Conservation (phyloP, 768 basidiomycete species). For the Leucosporidium yakuticum region DNA sequence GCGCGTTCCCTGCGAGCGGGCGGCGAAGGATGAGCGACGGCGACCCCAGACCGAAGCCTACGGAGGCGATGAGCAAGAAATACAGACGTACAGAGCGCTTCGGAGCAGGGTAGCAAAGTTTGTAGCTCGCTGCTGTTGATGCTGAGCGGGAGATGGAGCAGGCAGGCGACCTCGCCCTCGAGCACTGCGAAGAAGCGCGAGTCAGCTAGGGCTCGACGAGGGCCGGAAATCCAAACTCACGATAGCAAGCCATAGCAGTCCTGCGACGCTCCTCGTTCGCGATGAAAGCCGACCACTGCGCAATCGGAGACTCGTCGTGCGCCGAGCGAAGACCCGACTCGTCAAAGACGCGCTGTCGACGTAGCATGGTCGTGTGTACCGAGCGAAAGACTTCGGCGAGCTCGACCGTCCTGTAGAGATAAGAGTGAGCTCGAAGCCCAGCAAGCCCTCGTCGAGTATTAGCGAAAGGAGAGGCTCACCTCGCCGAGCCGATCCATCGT, state of each 20-base stretch:
- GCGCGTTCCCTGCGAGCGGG: no score
- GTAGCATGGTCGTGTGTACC: background rate
- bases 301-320: background rate
- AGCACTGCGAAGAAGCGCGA: background rate
- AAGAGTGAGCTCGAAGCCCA: no score
- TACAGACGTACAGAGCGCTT: background rate
- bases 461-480: no score
- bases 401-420: background rate
- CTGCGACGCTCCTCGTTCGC: slow-evolving; percentile 5
- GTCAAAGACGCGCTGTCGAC: background rate
- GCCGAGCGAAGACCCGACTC: no score
- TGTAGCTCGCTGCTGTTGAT: background rate
- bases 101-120: background rate
- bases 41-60: no score
- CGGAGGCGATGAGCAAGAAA: no score
- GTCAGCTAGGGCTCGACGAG: background rate
- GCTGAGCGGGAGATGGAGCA: background rate
- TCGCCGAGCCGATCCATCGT: no score
- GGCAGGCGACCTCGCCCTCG: background rate
- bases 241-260: slow-evolving; percentile 4
- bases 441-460: no score
- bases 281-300: slow-evolving; percentile 8
- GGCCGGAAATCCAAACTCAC: background rate
- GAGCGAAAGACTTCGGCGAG: background rate
- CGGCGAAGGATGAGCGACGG: no score